phyloP scores from a whole-genome alignment of 176 grass and related monocot genomes.

The Oryza meyeriana region DNA sequence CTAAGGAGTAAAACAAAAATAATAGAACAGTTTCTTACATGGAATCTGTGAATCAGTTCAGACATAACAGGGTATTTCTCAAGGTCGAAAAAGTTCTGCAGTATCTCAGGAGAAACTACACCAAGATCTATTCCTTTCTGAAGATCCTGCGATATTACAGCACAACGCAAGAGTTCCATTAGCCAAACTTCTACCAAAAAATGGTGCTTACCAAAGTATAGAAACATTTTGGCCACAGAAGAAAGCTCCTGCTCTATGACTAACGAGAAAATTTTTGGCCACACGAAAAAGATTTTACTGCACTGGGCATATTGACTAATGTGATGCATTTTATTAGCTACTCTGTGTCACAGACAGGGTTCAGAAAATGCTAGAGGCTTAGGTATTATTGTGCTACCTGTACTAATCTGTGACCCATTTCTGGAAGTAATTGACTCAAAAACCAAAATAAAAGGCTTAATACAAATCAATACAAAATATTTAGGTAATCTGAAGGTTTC shows the following conservation, averaged over 20 bases:
- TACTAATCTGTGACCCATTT: not conserved
- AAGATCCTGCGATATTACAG: constrained; percentile 54
- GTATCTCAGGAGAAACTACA: constrained; percentile 93
- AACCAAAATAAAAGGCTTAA: not conserved
- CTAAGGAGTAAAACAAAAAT: not conserved
- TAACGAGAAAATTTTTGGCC: not conserved
- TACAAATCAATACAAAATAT: not conserved
- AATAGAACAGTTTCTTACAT: constrained; percentile 47
- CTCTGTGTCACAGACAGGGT: not conserved
- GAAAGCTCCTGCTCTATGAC: not conserved
- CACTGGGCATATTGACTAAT: not conserved
- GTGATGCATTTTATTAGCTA: constrained; percentile 9
- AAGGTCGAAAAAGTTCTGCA: constrained; percentile 99
- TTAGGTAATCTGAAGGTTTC: not conserved
- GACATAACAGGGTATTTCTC: constrained; percentile 81
- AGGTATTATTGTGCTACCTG: not conserved
- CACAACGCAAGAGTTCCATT: constrained; percentile 20
- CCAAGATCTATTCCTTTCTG: constrained; percentile 94
- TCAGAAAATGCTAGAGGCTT: not conserved
- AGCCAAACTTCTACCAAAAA: not conserved
- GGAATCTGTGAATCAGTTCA: constrained; percentile 89
- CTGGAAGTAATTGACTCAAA: not conserved
- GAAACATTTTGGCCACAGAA: constrained; percentile 4
- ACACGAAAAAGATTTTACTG: not conserved
- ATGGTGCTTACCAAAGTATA: not conserved